Conservation (phyloP, 495 filamentous ascomycete species). For the Clavariopsis aquatica region DNA sequence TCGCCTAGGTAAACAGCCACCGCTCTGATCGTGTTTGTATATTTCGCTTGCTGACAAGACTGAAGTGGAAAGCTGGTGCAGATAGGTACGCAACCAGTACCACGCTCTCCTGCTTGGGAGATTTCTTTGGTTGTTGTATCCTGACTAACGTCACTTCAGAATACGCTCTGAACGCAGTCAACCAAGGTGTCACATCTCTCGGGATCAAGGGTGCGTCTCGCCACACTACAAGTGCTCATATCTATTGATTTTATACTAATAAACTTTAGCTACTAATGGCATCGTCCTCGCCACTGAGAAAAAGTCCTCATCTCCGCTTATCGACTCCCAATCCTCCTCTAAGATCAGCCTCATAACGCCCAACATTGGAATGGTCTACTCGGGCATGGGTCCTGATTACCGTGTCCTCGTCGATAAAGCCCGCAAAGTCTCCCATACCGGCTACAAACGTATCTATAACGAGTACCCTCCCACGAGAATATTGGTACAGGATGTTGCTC, state of each 20-base stretch:
- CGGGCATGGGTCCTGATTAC: conserved; percentile 98
- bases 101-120: neutral
- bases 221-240: neutral
- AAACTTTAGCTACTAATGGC: conserved; percentile 82
- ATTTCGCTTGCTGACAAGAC: conserved; percentile 49
- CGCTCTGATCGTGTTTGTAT: neutral
- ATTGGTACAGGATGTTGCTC: conserved; percentile 96
- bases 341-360: conserved; percentile 98
- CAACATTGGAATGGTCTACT: conserved; percentile 99
- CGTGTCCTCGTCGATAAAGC: conserved; percentile 95
- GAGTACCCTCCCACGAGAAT: conserved; percentile 99
- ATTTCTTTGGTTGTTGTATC: neutral
- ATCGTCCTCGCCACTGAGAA: conserved; percentile 99
- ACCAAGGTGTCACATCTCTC: conserved; percentile 96
- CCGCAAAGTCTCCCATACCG: conserved; percentile 97
- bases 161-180: conserved; percentile 98
- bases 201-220: conserved; percentile 83
- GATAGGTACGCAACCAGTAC: conserved; percentile 58
- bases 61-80: conserved; percentile 89
- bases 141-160: conserved; percentile 57
- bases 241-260: conserved; percentile 3
- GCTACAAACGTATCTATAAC: conserved; percentile 99
- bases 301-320: conserved; percentile 95
- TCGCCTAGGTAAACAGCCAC: conserved; percentile 79
- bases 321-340: conserved; percentile 88